Conservation (phyloP, 257 asterid species). For the Gentiana dahurica region DNA sequence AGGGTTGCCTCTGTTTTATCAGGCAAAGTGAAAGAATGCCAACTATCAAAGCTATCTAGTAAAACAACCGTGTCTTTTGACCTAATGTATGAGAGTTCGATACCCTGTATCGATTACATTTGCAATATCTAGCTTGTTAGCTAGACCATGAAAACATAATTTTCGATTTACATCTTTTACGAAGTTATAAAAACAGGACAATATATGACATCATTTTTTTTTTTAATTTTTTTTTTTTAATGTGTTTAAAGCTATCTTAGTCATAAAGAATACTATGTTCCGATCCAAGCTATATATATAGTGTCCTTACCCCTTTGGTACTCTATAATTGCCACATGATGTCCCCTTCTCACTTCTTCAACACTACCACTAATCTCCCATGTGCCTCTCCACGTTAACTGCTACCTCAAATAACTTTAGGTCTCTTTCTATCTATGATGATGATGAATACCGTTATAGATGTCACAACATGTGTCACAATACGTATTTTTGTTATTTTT, state of each 20-base stretch:
- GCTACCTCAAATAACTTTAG: background rate
- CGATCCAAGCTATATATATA: conserved; percentile 21
- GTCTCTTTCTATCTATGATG: background rate
- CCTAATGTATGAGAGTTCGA: too few species aligned
- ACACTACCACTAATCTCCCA: conserved; percentile 25
- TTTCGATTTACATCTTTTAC: too few species aligned
- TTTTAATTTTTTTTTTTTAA: too few species aligned
- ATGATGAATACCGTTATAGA: background rate
- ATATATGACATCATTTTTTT: too few species aligned
- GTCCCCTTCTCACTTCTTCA: conserved; percentile 17
- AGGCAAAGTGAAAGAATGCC: conserved; percentile 35
- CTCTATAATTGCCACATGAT: conserved; percentile 37
- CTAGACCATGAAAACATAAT: too few species aligned
- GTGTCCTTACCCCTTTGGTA: conserved; percentile 28
- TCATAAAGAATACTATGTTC: conserved; percentile 45
- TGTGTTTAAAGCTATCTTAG: conserved; percentile 29
- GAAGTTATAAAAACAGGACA: too few species aligned
- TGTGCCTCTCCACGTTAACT: conserved; percentile 20
- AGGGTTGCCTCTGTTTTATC: conserved; percentile 47
- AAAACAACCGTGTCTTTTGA: too few species aligned
- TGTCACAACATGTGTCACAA: background rate
- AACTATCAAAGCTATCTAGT: too few species aligned
- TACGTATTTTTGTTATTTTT: background rate
- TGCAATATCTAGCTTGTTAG: too few species aligned
- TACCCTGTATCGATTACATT: too few species aligned